A percentile compares a stretch with the other conserved stretches of the same genome.
Evolutionary conservation across 78 protist species (phyloP).

Genomic region (Capsaspora owczarzaki): DNA sequence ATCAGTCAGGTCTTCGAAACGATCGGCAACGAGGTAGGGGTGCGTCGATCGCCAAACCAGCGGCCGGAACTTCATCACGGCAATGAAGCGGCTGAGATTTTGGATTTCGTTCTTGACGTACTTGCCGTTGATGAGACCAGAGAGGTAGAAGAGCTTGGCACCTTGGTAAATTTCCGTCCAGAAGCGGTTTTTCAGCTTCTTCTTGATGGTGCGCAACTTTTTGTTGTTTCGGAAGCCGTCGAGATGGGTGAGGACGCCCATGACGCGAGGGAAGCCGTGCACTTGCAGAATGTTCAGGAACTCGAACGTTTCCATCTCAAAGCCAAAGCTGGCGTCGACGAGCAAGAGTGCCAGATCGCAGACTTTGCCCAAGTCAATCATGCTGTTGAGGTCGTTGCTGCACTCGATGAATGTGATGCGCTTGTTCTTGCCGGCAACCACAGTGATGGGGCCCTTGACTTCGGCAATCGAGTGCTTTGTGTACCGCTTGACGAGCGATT

Average conservation of each 20-base stretch:
- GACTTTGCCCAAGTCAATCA: constrained; percentile 95
- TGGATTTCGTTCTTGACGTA: constrained; percentile 79
- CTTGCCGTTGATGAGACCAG: constrained; percentile 73
- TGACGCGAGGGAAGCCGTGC: constrained; percentile 94
- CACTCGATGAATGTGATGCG: constrained; percentile 95
- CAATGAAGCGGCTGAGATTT: constrained; percentile 93
- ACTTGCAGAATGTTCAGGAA: constrained; percentile 84
- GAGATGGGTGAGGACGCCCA: constrained; percentile 96
- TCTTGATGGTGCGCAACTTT: constrained; percentile 67
- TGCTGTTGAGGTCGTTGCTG: constrained; percentile 87
- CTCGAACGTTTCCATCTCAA: constrained; percentile 98
- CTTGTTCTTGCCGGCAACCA: constrained; percentile 74
- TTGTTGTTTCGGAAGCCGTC: constrained; percentile 79
- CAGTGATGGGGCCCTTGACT: constrained; percentile 86
- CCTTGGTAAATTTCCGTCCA: constrained; percentile 96
- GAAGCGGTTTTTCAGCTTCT: constrained; percentile 79
- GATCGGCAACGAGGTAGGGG: constrained; percentile 89
- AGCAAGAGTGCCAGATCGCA: constrained; percentile 93
- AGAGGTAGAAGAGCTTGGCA: constrained; percentile 92
- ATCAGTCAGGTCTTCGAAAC: constrained; percentile 84
- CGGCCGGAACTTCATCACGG: constrained; percentile 82
- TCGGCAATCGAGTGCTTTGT: constrained; percentile 70
- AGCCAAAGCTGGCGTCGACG: constrained; percentile 92
- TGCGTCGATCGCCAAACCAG: constrained; percentile 90
- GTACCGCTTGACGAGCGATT: constrained; percentile 90